Evolutionary conservation across 176 grass and related monocot species (phyloP), one percentile per base, ranked within the genome.

Genomic region (Carex cristatella): DNA sequence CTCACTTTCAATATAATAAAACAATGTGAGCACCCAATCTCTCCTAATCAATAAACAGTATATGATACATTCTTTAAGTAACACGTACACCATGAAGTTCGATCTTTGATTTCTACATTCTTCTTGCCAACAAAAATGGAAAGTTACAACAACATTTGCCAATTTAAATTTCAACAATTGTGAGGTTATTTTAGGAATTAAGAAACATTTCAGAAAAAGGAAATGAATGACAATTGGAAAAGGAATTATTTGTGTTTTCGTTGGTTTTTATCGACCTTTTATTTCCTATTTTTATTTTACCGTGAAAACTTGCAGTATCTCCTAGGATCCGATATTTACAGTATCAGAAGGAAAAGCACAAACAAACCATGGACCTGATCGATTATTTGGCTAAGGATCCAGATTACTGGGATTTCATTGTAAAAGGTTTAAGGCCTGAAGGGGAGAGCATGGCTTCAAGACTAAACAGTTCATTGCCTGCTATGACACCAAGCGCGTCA

Each of bases 1-100:
- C 27, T 79, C 38, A 3, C 27, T 86, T 86, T 86, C 74, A 86
- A 80, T 15, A 79, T 80, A 53, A 27, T 69, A 79, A 86, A 80
- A 54, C 73, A 69, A 68, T 44, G 84, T 86, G 61, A 86, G 84
- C 35, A 40, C 2, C n/a, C 69, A 73, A 51, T 73, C 42, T 73
- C 18, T 73, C 18, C n/a, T 28, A 28, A 58, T 13, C 19, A n/a
- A 69, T 69, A 3, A 42, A 69, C 33, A 42, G 10, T 18, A 60
- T n/a, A 60, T 60, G 58, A n/a, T n/a, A n/a, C 6, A 60, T 60
- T 60, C 58, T 18, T 69, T 14, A 3, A n/a, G 33, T 7, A 40
- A 42, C 67, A 37, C 33, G 1, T 69, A 68, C 0, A 4, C 12
- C 65, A 68, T 68, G 12, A 68, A 60, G 57, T 60, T 60, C 5